Evolutionary conservation across 345 rosid species (phyloP).

Genomic region (Cardamine chenopodiifolia): DNA sequence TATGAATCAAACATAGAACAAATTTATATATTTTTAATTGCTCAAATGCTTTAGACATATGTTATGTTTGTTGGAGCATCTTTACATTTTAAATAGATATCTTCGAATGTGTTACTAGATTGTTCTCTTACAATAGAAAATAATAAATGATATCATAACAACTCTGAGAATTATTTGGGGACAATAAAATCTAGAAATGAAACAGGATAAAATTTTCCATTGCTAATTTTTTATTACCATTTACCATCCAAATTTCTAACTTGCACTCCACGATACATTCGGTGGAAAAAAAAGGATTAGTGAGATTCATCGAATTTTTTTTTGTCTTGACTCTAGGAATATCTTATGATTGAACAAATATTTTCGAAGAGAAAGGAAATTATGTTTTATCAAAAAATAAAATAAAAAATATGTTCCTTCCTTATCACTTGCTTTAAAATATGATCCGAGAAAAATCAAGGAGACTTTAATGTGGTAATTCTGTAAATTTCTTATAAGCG

Average conservation of each 20-base stretch:
- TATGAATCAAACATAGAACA: too few species aligned
- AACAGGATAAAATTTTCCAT: background rate
- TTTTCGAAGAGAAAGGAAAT: background rate
- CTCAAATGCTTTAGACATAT: too few species aligned
- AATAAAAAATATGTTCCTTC: background rate
- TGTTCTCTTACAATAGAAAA: background rate
- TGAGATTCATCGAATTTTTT: background rate
- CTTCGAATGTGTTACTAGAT: too few species aligned
- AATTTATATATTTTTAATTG: too few species aligned
- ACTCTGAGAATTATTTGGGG: too few species aligned
- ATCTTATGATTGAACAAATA: background rate
- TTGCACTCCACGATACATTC: background rate
- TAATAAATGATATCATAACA: background rate
- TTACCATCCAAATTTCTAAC: background rate
- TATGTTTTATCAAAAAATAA: too few species aligned
- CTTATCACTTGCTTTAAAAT: background rate
- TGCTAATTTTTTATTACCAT: background rate
- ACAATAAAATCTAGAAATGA: background rate
- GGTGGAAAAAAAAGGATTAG: background rate
- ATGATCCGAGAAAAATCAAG: background rate
- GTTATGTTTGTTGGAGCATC: too few species aligned
- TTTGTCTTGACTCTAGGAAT: background rate
- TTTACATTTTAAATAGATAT: too few species aligned
- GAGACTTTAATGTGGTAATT: constrained; percentile 1
- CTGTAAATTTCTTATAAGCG: constrained; percentile 9